phyloP scores from a whole-genome alignment of 1,139 yeast genomes.

The Sugiyamaella grinbergsii region DNA sequence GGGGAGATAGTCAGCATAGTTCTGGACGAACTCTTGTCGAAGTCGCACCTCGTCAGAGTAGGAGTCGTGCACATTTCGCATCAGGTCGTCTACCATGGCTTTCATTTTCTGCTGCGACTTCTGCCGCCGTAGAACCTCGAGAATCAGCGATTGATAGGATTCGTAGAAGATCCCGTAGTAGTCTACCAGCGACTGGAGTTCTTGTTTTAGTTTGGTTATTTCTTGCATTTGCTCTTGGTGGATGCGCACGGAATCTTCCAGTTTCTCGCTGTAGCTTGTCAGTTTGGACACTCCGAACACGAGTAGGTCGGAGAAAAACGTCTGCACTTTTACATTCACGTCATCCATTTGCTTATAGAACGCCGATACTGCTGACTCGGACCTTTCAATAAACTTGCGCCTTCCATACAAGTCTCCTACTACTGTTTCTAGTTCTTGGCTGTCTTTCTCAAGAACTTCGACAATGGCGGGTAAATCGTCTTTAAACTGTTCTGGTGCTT shows the following conservation, averaged over 20 bases:
- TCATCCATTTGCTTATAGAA: constrained; percentile 30
- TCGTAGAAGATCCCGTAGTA: constrained; percentile 53
- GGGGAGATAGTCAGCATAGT: constrained; percentile 57
- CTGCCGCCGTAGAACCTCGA: constrained; percentile 55
- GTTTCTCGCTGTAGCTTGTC: constrained; percentile 26
- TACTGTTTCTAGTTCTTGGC: constrained; percentile 45
- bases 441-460: constrained; percentile 44
- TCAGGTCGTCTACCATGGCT: constrained; percentile 47
- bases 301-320: constrained; percentile 32
- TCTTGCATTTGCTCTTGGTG: constrained; percentile 32
- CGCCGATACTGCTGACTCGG: constrained; percentile 31
- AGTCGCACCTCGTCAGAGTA: constrained; percentile 46
- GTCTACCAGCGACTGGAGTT: constrained; percentile 44
- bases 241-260: constrained; percentile 25
- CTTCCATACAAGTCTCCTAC: constrained; percentile 40
- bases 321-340: constrained; percentile 27
- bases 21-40: constrained; percentile 47
- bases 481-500: constrained; percentile 24
- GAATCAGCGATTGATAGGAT: constrained; percentile 52
- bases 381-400: constrained; percentile 32
- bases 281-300: constrained; percentile 32
- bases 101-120: constrained; percentile 46
- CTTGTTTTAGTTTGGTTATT: constrained; percentile 36
- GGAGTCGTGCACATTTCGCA: constrained; percentile 43
- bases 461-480: constrained; percentile 36